A percentile compares a stretch with the other conserved stretches of the same genome.
These are phyloP conservation scores for Pseudocercospora cruenta DNA, from an alignment of 2,329 filamentous ascomycete species.

Conservation along the genomic window DNA sequence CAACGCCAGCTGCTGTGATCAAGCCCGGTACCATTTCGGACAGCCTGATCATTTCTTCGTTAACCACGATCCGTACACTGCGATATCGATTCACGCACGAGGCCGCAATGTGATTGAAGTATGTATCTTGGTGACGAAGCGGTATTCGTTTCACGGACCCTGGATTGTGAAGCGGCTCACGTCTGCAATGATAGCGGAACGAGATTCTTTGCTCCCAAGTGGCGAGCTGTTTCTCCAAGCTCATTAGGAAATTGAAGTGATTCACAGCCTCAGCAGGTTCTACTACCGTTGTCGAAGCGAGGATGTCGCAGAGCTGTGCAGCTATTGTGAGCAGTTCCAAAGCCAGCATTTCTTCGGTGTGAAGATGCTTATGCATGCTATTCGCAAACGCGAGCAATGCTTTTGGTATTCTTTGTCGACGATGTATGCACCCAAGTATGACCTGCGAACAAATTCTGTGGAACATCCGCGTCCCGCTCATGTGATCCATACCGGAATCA, in stretches of 20 bases:
- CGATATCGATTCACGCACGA: constrained; percentile 14
- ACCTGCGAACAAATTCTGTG: constrained; percentile 9
- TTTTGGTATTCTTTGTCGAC: constrained; percentile 2
- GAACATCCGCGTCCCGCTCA: constrained; percentile 12
- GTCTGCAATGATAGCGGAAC: constrained; percentile 1
- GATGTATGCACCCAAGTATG: not conserved
- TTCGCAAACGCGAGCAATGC: not conserved
- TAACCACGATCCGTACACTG: constrained; percentile 12
- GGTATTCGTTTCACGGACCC: constrained; percentile 5
- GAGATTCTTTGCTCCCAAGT: constrained; percentile 10
- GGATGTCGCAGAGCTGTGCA: constrained; percentile 3
- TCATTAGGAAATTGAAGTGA: not conserved
- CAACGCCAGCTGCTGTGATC: not conserved
- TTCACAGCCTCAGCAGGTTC: not conserved
- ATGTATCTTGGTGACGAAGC: constrained; percentile 11
- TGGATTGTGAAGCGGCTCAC: not conserved
- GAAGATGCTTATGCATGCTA: constrained; percentile 5
- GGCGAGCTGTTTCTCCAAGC: constrained; percentile 11
- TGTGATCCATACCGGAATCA: not conserved
- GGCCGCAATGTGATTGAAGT: constrained; percentile 18
- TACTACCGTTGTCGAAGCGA: constrained; percentile 2
- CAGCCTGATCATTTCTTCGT: constrained; percentile 18
- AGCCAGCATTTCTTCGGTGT: constrained; percentile 12
- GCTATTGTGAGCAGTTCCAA: constrained; percentile 10
- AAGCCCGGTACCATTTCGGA: not conserved